Evolutionary conservation across 148 eudicot genomes (phyloP), one percentile per base, ranked within the genome.

Genomic region (Camellia lanceoleosa): DNA sequence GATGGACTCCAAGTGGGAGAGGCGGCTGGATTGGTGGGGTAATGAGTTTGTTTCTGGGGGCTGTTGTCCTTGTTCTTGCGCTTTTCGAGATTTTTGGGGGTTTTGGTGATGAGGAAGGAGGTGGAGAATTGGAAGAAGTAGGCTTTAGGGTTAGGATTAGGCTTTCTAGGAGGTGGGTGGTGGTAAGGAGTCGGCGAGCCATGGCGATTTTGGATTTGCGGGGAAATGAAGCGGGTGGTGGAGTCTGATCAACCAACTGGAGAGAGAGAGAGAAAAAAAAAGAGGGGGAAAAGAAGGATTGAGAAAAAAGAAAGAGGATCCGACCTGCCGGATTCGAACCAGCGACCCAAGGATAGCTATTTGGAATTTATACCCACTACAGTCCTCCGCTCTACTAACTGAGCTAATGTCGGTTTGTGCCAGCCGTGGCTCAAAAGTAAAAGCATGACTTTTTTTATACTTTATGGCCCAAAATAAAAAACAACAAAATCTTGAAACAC

Each of bases 21-120:
- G 60, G 8, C 73, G 84, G 73, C 85, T 82, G 51, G 92, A 84
- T 14, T 88, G 73, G 80, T 83, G n/a, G 90, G 51, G 92, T 97
- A 71, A 96, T 81, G 7, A 52, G 88, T 42, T 81, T 92, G 72
- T 90, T 91, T 54, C 98, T 76, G n/a, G 4, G 98, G 88, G 83
- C 87, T 82, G 13, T 89, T 81, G 13, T 89, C 91, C 62, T 89
- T 84, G 78, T 90, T 94, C 66, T 83, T 87, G 64, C 89, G 90
- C 63, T 91, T 88, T 84, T 49, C 73, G 88, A 87, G 83, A 56
- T 88, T 91, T 75, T 92, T 92, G 62, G 99, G 99, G 81, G 86
- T 89, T 89, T 96, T 96, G 75, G 99, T 96, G 86, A 87, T 59
- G 78, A 96, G 91, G 83, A 96, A 96, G 19, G 99, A 96, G 81